phyloP scores from a whole-genome alignment of 305 asterid species.

The Fraxinus baroniana region DNA sequence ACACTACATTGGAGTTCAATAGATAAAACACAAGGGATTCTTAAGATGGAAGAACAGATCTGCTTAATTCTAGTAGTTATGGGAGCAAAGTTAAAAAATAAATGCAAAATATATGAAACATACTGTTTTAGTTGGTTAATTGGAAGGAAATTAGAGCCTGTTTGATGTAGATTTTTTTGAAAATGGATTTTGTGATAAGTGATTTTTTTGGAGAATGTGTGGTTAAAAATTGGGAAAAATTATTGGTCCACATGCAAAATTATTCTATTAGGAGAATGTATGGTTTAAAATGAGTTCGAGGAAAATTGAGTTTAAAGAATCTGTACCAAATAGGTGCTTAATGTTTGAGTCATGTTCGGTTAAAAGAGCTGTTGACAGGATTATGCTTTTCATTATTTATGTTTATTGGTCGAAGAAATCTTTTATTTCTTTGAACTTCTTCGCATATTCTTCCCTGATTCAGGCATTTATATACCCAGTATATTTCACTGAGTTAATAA shows the following conservation, averaged over 20 bases:
- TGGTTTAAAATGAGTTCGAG: background rate
- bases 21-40: background rate
- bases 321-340: background rate
- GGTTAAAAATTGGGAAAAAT: background rate
- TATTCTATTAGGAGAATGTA: background rate
- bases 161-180: background rate
- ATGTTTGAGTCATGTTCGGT: background rate
- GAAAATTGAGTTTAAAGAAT: background rate
- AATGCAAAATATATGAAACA: background rate
- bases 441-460: background rate
- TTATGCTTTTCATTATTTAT: constrained; percentile 1
- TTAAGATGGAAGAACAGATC: background rate
- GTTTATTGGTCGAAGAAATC: constrained; percentile 16
- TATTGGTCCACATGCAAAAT: background rate
- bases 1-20: background rate
- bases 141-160: background rate
- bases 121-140: background rate
- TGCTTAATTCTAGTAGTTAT: background rate
- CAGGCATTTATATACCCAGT: constrained; percentile 7
- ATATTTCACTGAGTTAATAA: constrained; percentile 15
- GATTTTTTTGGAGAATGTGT: background rate
- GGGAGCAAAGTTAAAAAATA: background rate
- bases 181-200: background rate
- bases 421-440: background rate
- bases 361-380: constrained; percentile 1